Percentiles rank a stretch among this genome's conserved stretches.
Evolutionary conservation across 768 basidiomycete species (phyloP).

Genomic region (Lactifluus piperatus): DNA sequence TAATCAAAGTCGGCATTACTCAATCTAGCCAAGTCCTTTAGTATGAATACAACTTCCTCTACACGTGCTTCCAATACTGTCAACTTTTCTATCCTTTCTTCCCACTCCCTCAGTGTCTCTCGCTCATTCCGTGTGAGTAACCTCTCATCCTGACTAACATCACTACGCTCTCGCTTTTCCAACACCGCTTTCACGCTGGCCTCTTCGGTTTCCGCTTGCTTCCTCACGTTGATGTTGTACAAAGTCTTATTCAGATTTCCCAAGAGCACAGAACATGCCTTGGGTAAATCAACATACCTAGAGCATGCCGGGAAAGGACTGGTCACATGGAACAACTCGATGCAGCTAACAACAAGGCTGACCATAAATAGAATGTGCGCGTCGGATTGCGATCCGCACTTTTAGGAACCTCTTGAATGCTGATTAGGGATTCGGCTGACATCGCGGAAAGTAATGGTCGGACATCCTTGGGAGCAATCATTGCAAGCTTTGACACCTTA

Average conservation of each 20-base stretch:
- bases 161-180: constrained; percentile 70
- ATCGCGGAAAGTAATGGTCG: constrained; percentile 73
- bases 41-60: constrained; percentile 82
- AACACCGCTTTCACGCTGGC: constrained; percentile 61
- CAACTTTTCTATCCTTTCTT: constrained; percentile 64
- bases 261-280: constrained; percentile 72
- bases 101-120: constrained; percentile 65
- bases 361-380: constrained; percentile 91
- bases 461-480: constrained; percentile 87
- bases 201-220: constrained; percentile 64
- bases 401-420: constrained; percentile 88
- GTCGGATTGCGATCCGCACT: constrained; percentile 84
- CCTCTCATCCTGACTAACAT: constrained; percentile 70
- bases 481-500: constrained; percentile 86
- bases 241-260: constrained; percentile 82
- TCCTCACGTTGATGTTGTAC: constrained; percentile 72
- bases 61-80: constrained; percentile 75
- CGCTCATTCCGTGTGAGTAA: constrained; percentile 69
- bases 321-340: background rate
- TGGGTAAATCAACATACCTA: constrained; percentile 85
- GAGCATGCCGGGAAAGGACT: constrained; percentile 15
- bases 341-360: constrained; percentile 10
- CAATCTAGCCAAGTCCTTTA: constrained; percentile 54
- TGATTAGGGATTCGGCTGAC: constrained; percentile 74
- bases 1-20: background rate